Conservation (phyloP, 2,329 filamentous ascomycete genomes). For the Ceratocystis huliohia region DNA sequence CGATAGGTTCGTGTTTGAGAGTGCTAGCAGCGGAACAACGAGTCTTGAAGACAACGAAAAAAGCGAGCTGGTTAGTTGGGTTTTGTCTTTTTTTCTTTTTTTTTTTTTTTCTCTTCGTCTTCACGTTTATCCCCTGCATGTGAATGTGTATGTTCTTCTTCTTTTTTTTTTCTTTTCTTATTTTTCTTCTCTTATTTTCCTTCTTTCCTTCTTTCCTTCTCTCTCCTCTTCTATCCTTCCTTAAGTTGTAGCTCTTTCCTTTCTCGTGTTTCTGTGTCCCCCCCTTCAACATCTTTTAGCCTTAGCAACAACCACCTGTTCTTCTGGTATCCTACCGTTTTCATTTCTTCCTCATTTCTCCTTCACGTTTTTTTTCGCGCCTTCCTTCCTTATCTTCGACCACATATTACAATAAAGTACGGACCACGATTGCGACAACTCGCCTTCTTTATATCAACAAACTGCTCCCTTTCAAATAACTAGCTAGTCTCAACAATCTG, state of each 20-base stretch:
- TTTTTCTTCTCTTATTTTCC: background rate
- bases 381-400: background rate
- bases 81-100: background rate
- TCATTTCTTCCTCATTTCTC: background rate
- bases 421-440: background rate
- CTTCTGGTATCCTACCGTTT: background rate
- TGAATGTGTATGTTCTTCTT: background rate
- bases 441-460: background rate
- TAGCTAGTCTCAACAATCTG: background rate
- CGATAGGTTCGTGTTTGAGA: background rate
- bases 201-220: background rate
- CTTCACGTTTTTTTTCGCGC: background rate
- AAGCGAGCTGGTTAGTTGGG: background rate
- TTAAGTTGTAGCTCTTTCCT: background rate
- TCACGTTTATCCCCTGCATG: background rate
- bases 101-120: background rate
- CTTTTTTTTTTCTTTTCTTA: background rate
- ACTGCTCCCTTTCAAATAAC: background rate
- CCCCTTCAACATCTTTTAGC: background rate
- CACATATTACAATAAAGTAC: background rate
- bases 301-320: conserved; percentile 1
- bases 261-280: background rate
- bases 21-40: background rate
- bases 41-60: background rate
- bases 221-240: background rate